phyloP scores from a whole-genome alignment of 1,284 basidiomycete genomes.

The Apiotrichum sp. region DNA sequence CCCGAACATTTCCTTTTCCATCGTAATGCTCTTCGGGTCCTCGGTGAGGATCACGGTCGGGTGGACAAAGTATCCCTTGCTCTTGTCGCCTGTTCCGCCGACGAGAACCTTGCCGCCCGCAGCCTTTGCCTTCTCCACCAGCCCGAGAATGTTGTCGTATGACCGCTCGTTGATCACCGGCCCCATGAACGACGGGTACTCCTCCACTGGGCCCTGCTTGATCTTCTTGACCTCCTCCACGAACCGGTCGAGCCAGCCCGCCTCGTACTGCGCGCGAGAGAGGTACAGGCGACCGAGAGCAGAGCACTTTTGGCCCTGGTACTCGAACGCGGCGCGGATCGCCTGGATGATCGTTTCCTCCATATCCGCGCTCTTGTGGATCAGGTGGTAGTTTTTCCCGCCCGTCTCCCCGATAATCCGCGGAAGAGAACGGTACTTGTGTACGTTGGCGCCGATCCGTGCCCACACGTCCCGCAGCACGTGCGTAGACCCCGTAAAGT shows the following conservation, averaged over 20 bases:
- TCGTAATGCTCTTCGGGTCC: constrained; percentile 83
- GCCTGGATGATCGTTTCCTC: constrained; percentile 82
- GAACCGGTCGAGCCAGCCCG: constrained; percentile 77
- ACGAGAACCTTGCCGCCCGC: constrained; percentile 81
- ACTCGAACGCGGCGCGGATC: constrained; percentile 89
- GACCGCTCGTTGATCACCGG: constrained; percentile 84
- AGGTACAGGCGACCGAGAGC: constrained; percentile 90
- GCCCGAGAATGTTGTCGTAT: constrained; percentile 79
- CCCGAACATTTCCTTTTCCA: constrained; percentile 95
- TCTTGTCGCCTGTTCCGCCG: constrained; percentile 78
- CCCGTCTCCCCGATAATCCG: constrained; percentile 77
- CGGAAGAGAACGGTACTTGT: constrained; percentile 80
- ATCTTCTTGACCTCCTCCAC: constrained; percentile 72
- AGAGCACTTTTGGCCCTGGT: constrained; percentile 96
- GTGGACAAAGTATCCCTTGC: constrained; percentile 87
- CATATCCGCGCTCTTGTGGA: constrained; percentile 82
- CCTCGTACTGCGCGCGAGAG: constrained; percentile 75
- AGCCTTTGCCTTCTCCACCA: constrained; percentile 82
- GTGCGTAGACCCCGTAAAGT: constrained; percentile 95
- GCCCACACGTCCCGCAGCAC: constrained; percentile 96
- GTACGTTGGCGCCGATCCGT: constrained; percentile 82
- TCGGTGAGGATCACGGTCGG: constrained; percentile 92
- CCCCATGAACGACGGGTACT: constrained; percentile 85
- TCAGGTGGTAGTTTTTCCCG: constrained; percentile 96
- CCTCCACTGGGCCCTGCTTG: constrained; percentile 70